These are phyloP conservation scores for Hippophae rhamnoides DNA, from an alignment of 306 rosid genomes.

Conservation along the genomic window DNA sequence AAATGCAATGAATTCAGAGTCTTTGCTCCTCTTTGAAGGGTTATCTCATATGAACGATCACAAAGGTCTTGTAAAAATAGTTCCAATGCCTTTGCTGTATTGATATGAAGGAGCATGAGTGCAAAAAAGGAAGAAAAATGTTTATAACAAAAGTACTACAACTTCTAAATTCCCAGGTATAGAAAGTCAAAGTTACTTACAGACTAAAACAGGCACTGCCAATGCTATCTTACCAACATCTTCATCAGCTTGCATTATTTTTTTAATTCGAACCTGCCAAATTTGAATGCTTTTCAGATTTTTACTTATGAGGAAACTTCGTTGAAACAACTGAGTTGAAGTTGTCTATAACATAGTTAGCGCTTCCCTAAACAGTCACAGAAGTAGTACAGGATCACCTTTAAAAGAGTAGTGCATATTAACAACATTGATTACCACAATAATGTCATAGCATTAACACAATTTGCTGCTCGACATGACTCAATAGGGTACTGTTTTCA, in stretches of 20 bases:
- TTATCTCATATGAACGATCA: constrained; percentile 87
- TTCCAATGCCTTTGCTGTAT: constrained; percentile 90
- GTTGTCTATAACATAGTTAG: not conserved
- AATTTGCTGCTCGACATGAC: not conserved
- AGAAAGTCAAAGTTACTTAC: constrained; percentile 42
- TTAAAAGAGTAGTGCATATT: not conserved
- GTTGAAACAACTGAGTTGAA: not conserved
- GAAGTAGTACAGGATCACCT: not conserved
- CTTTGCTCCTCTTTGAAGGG: constrained; percentile 95
- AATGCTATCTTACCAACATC: constrained; percentile 93
- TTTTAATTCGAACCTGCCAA: constrained; percentile 81
- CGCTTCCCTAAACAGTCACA: not conserved
- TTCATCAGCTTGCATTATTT: constrained; percentile 97
- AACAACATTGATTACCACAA: not conserved
- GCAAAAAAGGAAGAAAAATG: constrained; percentile 8
- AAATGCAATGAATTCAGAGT: constrained; percentile 91
- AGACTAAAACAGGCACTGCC: constrained; percentile 97
- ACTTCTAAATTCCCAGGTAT: not conserved
- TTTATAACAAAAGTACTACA: not conserved
- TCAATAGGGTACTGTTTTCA: not conserved
- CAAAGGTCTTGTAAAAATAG: constrained; percentile 95
- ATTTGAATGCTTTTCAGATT: constrained; percentile 18
- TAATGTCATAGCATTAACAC: not conserved
- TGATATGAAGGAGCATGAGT: constrained; percentile 16
- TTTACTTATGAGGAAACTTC: constrained; percentile 5